phyloP scores from a whole-genome alignment of 1,284 basidiomycete genomes.

The Cryptococcus sp. region DNA sequence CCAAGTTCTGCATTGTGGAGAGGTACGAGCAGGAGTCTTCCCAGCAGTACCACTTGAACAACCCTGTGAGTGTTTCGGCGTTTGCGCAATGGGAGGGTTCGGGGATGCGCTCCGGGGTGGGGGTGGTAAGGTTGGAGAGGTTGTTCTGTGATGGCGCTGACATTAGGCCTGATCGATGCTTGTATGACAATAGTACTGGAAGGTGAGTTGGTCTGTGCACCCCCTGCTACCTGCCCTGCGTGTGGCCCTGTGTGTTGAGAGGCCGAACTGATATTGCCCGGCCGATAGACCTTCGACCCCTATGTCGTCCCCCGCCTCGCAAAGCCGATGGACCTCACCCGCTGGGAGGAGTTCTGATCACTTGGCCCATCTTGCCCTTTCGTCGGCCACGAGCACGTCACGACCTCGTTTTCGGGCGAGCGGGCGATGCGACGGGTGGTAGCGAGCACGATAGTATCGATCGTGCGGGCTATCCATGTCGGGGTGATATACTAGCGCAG shows the following conservation, averaged over 20 bases:
- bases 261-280: not conserved
- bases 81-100: not conserved
- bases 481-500: too few species aligned
- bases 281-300: constrained; percentile 43
- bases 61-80: constrained; percentile 33
- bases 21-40: constrained; percentile 47
- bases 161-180: not conserved
- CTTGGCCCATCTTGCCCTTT: too few species aligned
- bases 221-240: not conserved
- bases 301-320: constrained; percentile 46
- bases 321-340: constrained; percentile 46
- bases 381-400: too few species aligned
- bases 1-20: constrained; percentile 50
- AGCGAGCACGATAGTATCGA: too few species aligned
- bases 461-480: too few species aligned
- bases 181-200: constrained; percentile 38
- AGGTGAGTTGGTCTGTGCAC: constrained; percentile 21
- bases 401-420: too few species aligned
- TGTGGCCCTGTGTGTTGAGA: not conserved
- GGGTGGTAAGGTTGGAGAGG: not conserved
- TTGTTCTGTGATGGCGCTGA: not conserved
- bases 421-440: too few species aligned
- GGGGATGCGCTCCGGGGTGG: not conserved
- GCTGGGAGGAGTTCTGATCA: constrained; percentile 48
- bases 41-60: constrained; percentile 45